A percentile compares a stretch with the other conserved stretches of the same genome.
These are phyloP conservation scores for Boletellus ananas DNA, from an alignment of 768 basidiomycete genomes.

Conservation along the genomic window DNA sequence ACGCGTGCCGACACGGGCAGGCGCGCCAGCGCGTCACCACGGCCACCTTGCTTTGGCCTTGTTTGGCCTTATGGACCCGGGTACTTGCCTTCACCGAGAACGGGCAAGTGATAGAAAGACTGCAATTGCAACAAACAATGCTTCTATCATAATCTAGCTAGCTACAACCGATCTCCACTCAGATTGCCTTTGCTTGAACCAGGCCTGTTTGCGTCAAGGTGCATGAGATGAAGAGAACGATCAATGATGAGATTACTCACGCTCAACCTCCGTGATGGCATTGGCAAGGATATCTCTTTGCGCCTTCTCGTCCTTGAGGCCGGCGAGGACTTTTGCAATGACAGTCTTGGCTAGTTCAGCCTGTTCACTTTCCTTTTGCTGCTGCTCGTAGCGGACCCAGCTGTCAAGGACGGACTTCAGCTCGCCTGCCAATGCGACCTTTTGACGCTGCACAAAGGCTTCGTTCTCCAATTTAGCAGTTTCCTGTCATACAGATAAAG, in stretches of 20 bases:
- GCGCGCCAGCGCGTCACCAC: conserved; percentile 30
- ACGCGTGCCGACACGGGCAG: conserved; percentile 15
- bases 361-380: conserved; percentile 95
- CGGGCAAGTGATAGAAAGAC: conserved; percentile 13
- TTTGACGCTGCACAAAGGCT: conserved; percentile 88
- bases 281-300: conserved; percentile 78
- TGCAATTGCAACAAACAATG: not conserved
- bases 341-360: conserved; percentile 83
- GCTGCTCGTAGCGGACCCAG: conserved; percentile 98
- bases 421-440: conserved; percentile 80
- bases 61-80: conserved; percentile 14
- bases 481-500: conserved; percentile 48
- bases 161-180: conserved; percentile 24
- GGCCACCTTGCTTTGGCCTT: conserved; percentile 29
- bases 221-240: not conserved
- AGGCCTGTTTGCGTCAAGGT: conserved; percentile 51
- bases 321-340: conserved; percentile 82
- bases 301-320: conserved; percentile 81
- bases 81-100: too few species aligned
- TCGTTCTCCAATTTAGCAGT: conserved; percentile 88
- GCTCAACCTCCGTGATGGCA: conserved; percentile 88
- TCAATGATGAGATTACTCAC: conserved; percentile 50
- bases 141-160: conserved; percentile 30
- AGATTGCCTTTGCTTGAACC: conserved; percentile 91
- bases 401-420: conserved; percentile 93